Evolutionary conservation across 2,329 filamentous ascomycete species (phyloP).

Genomic region (Cladosporium sp.): DNA sequence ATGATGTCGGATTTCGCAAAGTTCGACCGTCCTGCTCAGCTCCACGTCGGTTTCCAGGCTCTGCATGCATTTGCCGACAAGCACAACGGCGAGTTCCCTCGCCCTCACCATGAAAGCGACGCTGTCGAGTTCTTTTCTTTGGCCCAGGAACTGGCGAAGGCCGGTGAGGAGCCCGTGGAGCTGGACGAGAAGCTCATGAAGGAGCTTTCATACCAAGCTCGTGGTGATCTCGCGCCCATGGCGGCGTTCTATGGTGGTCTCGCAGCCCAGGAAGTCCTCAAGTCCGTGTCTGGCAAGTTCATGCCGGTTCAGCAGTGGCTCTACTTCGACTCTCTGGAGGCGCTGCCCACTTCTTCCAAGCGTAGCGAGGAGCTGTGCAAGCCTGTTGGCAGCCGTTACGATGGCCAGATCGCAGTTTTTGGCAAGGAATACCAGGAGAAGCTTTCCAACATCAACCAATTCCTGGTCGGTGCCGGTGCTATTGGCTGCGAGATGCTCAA

Average conservation of each 20-base stretch:
- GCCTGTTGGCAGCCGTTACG: slow-evolving; percentile 80
- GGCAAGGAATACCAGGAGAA: slow-evolving; percentile 92
- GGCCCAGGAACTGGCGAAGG: slow-evolving; percentile 66
- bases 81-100: slow-evolving; percentile 68
- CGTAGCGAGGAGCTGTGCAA: slow-evolving; percentile 86
- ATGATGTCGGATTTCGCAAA: slow-evolving; percentile 96
- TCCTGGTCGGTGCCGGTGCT: slow-evolving; percentile 91
- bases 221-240: slow-evolving; percentile 85
- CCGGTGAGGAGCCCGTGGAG: slow-evolving; percentile 68
- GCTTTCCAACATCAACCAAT: slow-evolving; percentile 83
- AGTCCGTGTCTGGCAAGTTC: slow-evolving; percentile 97
- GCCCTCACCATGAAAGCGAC: slow-evolving; percentile 80
- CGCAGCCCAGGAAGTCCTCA: slow-evolving; percentile 89
- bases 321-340: slow-evolving; percentile 98
- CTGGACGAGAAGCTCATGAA: slow-evolving; percentile 88
- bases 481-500: slow-evolving; percentile 99
- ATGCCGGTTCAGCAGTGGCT: slow-evolving; percentile 93
- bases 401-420: slow-evolving; percentile 96
- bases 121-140: slow-evolving; percentile 72
- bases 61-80: slow-evolving; percentile 78
- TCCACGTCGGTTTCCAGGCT: slow-evolving; percentile 90
- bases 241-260: slow-evolving; percentile 94
- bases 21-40: slow-evolving; percentile 87
- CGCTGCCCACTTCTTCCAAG: slow-evolving; percentile 68
- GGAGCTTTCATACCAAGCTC: slow-evolving; percentile 91